phyloP scores from a whole-genome alignment of 495 filamentous ascomycete species.

The Neurospora hispaniola region DNA sequence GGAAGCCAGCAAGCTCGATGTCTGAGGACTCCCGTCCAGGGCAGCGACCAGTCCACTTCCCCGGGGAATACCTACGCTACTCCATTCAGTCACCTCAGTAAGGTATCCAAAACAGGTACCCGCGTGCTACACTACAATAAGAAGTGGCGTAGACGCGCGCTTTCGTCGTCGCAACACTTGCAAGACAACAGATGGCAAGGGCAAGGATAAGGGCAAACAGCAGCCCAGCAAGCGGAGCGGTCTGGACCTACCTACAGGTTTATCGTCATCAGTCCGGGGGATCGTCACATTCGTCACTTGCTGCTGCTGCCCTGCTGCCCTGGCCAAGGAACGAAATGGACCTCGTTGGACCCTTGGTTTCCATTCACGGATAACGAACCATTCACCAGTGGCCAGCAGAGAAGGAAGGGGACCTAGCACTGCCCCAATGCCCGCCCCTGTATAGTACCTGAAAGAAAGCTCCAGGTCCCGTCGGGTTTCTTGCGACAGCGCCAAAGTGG shows the following conservation, averaged over 20 bases:
- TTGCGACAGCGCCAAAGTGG: background rate
- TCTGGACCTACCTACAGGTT: background rate
- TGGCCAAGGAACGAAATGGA: too few species aligned
- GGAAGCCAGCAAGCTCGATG: background rate
- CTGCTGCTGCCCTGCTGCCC: too few species aligned
- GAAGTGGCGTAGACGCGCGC: background rate
- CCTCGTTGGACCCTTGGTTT: too few species aligned
- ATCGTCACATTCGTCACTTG: background rate
- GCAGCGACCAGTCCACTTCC: background rate
- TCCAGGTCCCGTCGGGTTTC: background rate
- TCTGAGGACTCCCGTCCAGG: background rate
- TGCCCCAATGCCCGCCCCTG: background rate
- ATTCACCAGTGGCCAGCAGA: background rate
- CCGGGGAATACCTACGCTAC: too few species aligned
- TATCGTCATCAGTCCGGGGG: background rate
- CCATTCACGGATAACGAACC: too few species aligned
- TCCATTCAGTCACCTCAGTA: too few species aligned
- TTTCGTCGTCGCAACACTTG: too few species aligned
- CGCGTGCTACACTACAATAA: background rate
- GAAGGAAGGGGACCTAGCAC: background rate
- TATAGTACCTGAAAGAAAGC: background rate
- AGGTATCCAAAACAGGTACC: background rate
- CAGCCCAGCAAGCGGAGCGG: background rate
- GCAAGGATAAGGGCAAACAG: background rate
- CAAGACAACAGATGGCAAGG: background rate